Conservation (phyloP, 495 filamentous ascomycete species). For the Patellaria atrata region DNA sequence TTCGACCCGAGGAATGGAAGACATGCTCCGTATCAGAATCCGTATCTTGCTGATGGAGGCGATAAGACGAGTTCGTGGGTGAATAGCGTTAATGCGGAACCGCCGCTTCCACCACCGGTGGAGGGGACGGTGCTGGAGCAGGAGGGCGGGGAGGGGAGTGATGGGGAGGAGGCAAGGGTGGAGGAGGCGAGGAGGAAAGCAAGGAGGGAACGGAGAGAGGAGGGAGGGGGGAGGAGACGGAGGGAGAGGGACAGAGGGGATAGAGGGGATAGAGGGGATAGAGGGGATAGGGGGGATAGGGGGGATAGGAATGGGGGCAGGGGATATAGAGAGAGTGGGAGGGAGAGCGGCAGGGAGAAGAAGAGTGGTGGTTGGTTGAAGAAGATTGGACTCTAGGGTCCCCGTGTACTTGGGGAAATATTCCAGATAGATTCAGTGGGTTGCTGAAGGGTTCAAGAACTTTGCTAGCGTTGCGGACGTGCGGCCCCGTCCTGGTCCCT, state of each 20-base stretch:
- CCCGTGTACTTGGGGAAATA: no score
- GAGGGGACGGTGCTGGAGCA: conserved; percentile 19
- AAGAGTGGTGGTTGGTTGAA: conserved; percentile 21
- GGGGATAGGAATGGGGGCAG: conserved; percentile 17
- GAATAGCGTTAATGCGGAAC: conserved; percentile 14
- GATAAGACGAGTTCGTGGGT: conserved; percentile 24
- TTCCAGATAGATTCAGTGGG: not conserved
- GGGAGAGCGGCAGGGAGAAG: conserved; percentile 7
- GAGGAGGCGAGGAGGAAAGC: conserved; percentile 1
- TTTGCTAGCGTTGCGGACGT: no score
- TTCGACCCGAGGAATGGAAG: conserved; percentile 19
- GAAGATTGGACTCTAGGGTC: conserved; percentile 13
- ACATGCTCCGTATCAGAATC: conserved; percentile 8
- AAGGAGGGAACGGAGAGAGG: not conserved
- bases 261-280: conserved; percentile 11
- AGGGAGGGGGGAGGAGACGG: conserved; percentile 1
- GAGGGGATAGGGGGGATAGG: conserved; percentile 12
- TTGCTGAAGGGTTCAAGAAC: not conserved
- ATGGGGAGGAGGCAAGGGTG: conserved; percentile 1
- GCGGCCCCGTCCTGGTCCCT: no score
- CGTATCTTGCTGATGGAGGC: conserved; percentile 17
- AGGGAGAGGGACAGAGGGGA: conserved; percentile 10
- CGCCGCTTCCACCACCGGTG: conserved; percentile 17
- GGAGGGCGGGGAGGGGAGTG: conserved; percentile 7
- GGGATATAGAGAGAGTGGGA: conserved; percentile 4